Evolutionary conservation across 192 early-diverging fungal species (phyloP), one percentile per base, ranked within the genome.

Genomic region (Mortierella claussenii): DNA sequence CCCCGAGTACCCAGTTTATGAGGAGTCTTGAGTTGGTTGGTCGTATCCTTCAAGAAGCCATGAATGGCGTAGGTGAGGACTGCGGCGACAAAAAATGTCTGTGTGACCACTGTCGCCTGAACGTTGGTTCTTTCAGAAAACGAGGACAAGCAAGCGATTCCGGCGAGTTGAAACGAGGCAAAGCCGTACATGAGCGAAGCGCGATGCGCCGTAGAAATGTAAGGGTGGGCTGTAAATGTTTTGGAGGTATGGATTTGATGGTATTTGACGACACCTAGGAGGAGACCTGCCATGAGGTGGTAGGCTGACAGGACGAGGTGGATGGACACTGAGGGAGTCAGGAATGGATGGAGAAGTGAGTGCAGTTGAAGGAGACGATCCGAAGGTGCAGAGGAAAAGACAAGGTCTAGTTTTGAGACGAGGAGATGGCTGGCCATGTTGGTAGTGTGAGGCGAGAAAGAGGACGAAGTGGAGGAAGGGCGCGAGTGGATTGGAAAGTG

Each of bases 101-200:
- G 73, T 1, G 73, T 43, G 5, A 61, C 63, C 7, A 62, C 15
- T 1, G 64, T 45, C 13, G 73, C 63, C 4, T 12, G 20, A 0
- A 65, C 31, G 23, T 76, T 76, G 12, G 44, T 43, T 0, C 3
- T 3, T 24, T 76, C 73, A 2, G 51, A 24, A 51, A 52, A 76
- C 12, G 73, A 32, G 0, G 73, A 76, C 6, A 66, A 30, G 3
- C 49, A n/a, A 1, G 73, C 58, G 12, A 67, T 21, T 0, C 40
- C 58, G 7, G 73, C 73, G 2, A 76, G 23, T 34, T 76, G 73
- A 0, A 53, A 46, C 1, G 73, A 76, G 4, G 73, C 64, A 43
- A 67, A 76, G 0, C 73, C 73, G 33, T 76, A 76, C 73, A 76
- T 76, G n/a, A 76, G 53, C 2, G 73, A 52, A 30, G 73, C 73